phyloP scores from a whole-genome alignment of 495 filamentous ascomycete genomes.

The Cercophora newfieldiana region DNA sequence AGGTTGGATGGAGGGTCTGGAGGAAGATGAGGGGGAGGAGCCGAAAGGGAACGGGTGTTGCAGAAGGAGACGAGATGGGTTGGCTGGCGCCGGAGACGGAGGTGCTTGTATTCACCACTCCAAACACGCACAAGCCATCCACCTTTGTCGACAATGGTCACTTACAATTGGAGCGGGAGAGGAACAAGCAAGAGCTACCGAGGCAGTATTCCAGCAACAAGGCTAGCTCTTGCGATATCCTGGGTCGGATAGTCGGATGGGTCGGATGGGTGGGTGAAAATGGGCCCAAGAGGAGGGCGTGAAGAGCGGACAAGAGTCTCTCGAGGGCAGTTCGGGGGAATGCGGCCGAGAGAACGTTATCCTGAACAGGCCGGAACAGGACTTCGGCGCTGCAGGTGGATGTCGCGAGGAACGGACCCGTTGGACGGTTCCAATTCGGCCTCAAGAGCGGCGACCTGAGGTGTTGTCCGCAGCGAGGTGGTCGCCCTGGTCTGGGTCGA shows the following conservation, averaged over 20 bases:
- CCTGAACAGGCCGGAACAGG: neutral
- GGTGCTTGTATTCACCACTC: neutral
- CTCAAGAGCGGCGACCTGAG: conserved; percentile 13
- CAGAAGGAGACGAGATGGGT: neutral
- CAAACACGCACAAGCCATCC: conserved; percentile 4
- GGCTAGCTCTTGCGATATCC: conserved; percentile 24
- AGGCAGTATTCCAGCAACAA: conserved; percentile 45
- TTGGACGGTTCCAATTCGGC: conserved; percentile 2
- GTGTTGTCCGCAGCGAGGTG: conserved; percentile 3
- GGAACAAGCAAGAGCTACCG: conserved; percentile 29
- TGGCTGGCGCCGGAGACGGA: neutral
- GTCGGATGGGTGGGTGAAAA: neutral
- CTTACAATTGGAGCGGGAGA: conserved; percentile 23
- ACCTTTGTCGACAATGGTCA: conserved; percentile 11
- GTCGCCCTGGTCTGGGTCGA: neutral
- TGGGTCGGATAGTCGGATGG: neutral
- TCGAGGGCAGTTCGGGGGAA: neutral
- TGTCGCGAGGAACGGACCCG: neutral
- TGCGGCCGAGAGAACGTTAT: neutral
- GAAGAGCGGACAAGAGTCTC: neutral
- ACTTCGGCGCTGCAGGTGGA: neutral
- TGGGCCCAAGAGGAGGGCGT: neutral
- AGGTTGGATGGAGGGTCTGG: neutral
- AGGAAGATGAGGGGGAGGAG: neutral
- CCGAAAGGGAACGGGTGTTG: neutral